These are phyloP conservation scores for Phellopilus nigrolimitatus DNA, from an alignment of 1,284 basidiomycete species.

Conservation along the genomic window DNA sequence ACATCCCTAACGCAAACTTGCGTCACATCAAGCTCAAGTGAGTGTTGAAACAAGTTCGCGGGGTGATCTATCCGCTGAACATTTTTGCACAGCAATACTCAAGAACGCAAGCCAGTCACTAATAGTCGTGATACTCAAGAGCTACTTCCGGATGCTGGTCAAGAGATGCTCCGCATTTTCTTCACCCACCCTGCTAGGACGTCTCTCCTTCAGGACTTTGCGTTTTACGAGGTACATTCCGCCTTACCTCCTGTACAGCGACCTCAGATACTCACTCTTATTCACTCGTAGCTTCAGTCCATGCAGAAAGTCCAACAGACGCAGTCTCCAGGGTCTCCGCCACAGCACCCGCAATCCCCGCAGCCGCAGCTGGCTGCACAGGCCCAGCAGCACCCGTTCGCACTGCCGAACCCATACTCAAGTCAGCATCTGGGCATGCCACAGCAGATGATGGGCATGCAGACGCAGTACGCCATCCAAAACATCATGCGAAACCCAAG, in stretches of 20 bases:
- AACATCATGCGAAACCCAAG: constrained; percentile 70
- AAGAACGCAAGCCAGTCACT: constrained; percentile 93
- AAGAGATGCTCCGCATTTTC: constrained; percentile 93
- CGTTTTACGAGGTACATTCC: constrained; percentile 78
- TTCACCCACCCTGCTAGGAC: constrained; percentile 87
- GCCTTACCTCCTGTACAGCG: constrained; percentile 6
- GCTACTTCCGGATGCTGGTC: constrained; percentile 86
- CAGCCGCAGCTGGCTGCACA: constrained; percentile 32
- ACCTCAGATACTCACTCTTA: constrained; percentile 14
- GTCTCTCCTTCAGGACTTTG: constrained; percentile 89
- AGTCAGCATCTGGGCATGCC: constrained; percentile 49
- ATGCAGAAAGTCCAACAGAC: constrained; percentile 64
- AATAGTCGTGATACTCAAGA: constrained; percentile 93
- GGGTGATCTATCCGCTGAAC: constrained; percentile 24
- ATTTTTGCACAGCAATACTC: constrained; percentile 72
- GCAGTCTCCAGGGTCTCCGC: constrained; percentile 31
- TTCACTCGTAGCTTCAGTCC: constrained; percentile 56
- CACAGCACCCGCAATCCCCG: constrained; percentile 35
- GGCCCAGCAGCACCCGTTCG: constrained; percentile 41
- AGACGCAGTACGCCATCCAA: constrained; percentile 70
- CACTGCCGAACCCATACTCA: constrained; percentile 46
- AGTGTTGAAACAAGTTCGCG: constrained; percentile 24
- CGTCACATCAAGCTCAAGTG: constrained; percentile 83
- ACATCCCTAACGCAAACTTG: constrained; percentile 84
- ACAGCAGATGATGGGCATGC: constrained; percentile 62